phyloP scores from a whole-genome alignment of 305 asterid species.

The Fraxinus angustifolia region DNA sequence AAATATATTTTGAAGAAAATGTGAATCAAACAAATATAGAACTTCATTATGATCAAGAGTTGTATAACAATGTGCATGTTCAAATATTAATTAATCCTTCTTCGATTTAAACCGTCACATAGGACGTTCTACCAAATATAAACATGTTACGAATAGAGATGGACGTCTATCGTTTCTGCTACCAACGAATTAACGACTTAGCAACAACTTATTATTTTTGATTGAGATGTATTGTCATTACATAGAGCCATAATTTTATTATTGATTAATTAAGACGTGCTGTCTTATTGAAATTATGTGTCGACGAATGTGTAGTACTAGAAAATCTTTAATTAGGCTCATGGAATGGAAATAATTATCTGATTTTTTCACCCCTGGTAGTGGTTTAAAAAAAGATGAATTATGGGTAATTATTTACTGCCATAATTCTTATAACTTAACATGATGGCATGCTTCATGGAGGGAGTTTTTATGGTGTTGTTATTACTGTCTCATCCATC shows the following conservation, averaged over 20 bases:
- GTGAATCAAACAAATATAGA: too few species aligned
- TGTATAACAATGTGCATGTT: not conserved
- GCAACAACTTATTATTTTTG: too few species aligned
- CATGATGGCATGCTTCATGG: not conserved
- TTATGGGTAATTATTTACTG: not conserved
- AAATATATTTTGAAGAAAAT: too few species aligned
- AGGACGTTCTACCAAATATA: not conserved
- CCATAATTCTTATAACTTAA: not conserved
- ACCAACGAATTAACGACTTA: too few species aligned
- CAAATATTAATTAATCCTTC: not conserved
- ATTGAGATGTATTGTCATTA: too few species aligned
- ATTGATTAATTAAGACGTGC: too few species aligned
- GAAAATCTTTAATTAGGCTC: not conserved
- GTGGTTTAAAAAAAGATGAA: not conserved
- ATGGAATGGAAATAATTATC: not conserved
- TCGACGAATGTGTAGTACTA: not conserved
- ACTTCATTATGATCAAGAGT: not conserved
- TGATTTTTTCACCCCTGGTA: not conserved
- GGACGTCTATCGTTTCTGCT: too few species aligned
- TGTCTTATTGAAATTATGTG: not conserved
- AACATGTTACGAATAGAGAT: not conserved
- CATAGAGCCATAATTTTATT: too few species aligned
- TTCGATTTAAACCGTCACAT: not conserved
- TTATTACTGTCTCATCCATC: not conserved
- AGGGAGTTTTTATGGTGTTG: not conserved